These are phyloP conservation scores for Tagetes erecta DNA, from an alignment of 129 eudicot genomes.

Conservation along the genomic window DNA sequence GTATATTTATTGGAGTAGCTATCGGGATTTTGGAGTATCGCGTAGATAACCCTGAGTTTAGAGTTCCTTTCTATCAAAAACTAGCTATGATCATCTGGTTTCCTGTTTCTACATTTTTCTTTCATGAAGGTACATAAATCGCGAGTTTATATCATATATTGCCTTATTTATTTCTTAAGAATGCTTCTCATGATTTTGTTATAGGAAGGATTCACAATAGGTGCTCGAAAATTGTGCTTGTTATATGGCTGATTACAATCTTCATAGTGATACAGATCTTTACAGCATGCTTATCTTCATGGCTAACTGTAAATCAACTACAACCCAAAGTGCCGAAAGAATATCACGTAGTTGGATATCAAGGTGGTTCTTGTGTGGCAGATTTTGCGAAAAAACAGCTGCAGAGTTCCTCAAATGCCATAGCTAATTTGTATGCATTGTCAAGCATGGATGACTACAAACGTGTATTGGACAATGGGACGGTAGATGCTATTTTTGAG, in stretches of 20 bases:
- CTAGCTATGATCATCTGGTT: constrained; percentile 22
- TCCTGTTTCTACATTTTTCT: constrained; percentile 27
- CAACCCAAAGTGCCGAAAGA: constrained; percentile 24
- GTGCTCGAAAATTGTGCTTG: constrained; percentile 30
- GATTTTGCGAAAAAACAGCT: constrained; percentile 3
- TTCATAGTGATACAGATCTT: constrained; percentile 32
- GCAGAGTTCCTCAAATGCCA: no score
- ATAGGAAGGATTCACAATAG: constrained; percentile 25
- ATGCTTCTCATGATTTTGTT: background rate
- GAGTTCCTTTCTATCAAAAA: constrained; percentile 19
- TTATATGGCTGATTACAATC: constrained; percentile 22
- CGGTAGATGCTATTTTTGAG: constrained; percentile 22
- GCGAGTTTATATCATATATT: no score
- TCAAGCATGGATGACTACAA: constrained; percentile 19
- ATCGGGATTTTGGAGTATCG: constrained; percentile 28
- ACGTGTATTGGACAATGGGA: background rate
- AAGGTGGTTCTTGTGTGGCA: constrained; percentile 15
- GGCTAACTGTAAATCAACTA: constrained; percentile 30
- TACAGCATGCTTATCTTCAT: constrained; percentile 30
- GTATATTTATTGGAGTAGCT: constrained; percentile 24
- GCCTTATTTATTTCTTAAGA: no score
- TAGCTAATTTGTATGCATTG: constrained; percentile 3
- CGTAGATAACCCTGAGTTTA: constrained; percentile 22
- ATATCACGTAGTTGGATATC: constrained; percentile 26
- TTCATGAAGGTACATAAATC: constrained; percentile 18